Evolutionary conservation across 1,284 basidiomycete genomes (phyloP).

Genomic region (Leccinum pachyderme): DNA sequence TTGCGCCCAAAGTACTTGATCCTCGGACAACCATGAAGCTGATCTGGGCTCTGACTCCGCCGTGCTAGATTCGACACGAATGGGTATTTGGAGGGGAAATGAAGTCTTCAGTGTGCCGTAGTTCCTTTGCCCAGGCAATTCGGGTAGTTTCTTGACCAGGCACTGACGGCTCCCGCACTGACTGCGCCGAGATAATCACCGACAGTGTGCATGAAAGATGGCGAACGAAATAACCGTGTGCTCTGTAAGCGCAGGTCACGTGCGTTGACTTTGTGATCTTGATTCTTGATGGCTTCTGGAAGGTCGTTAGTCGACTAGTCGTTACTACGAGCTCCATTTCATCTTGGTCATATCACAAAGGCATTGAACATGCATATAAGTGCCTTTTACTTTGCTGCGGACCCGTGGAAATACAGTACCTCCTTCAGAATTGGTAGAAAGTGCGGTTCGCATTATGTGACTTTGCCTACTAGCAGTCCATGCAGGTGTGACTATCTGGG

Average conservation of each 20-base stretch:
- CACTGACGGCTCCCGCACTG: neutral
- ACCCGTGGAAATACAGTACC: neutral
- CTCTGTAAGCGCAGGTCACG: constrained; percentile 1
- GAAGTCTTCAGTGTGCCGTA: neutral
- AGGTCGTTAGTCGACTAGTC: neutral
- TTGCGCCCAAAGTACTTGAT: constrained; percentile 10
- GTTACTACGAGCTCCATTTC: neutral
- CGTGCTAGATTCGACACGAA: constrained; percentile 1
- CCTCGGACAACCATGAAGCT: constrained; percentile 12
- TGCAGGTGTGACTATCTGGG: neutral
- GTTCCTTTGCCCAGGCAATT: neutral
- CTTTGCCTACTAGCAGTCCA: neutral
- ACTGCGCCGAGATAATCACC: neutral
- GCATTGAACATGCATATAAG: neutral
- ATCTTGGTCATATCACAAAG: neutral
- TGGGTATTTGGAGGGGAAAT: constrained; percentile 8
- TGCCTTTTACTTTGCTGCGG: neutral
- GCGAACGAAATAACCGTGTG: neutral
- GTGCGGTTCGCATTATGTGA: neutral
- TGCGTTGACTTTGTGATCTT: constrained; percentile 6
- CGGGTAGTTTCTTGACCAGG: neutral
- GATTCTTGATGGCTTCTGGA: neutral
- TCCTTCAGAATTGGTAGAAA: neutral
- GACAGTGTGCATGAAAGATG: constrained; percentile 3
- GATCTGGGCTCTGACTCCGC: constrained; percentile 7